These are phyloP conservation scores for Spiraea crenata DNA, from an alignment of 331 rosid species.

Conservation along the genomic window DNA sequence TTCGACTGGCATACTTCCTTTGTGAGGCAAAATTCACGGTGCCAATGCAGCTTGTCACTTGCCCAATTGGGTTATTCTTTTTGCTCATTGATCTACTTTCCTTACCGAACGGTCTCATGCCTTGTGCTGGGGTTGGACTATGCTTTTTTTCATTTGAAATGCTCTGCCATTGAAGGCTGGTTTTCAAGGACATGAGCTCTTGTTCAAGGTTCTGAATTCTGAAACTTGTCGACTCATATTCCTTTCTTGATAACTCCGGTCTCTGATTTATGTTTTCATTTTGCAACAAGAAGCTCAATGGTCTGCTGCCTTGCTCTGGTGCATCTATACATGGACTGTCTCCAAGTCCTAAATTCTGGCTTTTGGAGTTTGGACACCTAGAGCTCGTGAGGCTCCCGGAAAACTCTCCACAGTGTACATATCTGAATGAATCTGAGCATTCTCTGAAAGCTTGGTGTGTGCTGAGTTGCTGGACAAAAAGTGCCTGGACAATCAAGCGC, in stretches of 20 bases:
- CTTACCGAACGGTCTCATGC: slow-evolving; percentile 38
- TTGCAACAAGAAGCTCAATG: slow-evolving; percentile 60
- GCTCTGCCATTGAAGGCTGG: slow-evolving; percentile 57
- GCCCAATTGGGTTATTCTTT: slow-evolving; percentile 53
- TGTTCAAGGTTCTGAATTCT: slow-evolving; percentile 74
- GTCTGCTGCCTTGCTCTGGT: slow-evolving; percentile 40
- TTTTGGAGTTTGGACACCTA: slow-evolving; percentile 54
- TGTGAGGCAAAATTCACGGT: slow-evolving; percentile 66
- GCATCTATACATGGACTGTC: slow-evolving; percentile 65
- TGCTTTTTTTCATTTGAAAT: slow-evolving; percentile 44
- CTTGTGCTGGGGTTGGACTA: slow-evolving; percentile 30
- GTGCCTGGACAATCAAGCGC: slow-evolving; percentile 77
- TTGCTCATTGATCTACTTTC: slow-evolving; percentile 53
- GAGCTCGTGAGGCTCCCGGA: slow-evolving; percentile 73
- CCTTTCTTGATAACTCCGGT: slow-evolving; percentile 49
- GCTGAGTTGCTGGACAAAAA: slow-evolving; percentile 73
- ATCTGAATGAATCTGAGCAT: slow-evolving; percentile 76
- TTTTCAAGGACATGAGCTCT: slow-evolving; percentile 66
- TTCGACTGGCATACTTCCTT: slow-evolving; percentile 56
- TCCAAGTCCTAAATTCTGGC: slow-evolving; percentile 42
- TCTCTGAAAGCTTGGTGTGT: slow-evolving; percentile 80
- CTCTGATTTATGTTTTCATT: slow-evolving; percentile 49
- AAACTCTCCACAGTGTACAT: slow-evolving; percentile 47
- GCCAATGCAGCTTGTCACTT: slow-evolving; percentile 69
- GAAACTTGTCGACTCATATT: slow-evolving; percentile 78